Evolutionary conservation across 2,329 filamentous ascomycete genomes (phyloP).

Genomic region (Fusarium burgessii): DNA sequence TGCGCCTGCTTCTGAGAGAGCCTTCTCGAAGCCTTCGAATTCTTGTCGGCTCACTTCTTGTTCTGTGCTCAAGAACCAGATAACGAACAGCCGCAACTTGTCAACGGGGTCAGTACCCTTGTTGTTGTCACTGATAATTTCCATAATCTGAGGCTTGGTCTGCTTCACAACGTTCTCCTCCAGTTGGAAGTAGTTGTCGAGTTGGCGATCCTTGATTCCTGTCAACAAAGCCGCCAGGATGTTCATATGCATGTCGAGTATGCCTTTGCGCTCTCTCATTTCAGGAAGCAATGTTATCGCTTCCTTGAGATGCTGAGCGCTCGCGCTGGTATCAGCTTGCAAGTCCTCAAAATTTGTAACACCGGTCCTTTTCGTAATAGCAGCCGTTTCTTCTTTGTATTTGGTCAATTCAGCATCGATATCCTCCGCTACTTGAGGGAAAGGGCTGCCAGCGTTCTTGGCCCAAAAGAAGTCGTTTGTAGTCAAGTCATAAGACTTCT

Average conservation of each 20-base stretch:
- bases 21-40: conserved; percentile 87
- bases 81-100: conserved; percentile 93
- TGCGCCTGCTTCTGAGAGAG: conserved; percentile 79
- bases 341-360: conserved; percentile 93
- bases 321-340: conserved; percentile 87
- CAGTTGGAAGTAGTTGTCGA: conserved; percentile 96
- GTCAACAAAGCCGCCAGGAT: conserved; percentile 81
- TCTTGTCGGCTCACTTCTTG: conserved; percentile 86
- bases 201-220: conserved; percentile 92
- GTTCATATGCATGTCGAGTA: conserved; percentile 99
- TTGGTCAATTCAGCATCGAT: conserved; percentile 93
- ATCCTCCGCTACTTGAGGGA: conserved; percentile 95
- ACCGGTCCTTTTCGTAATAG: conserved; percentile 95
- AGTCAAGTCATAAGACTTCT: conserved; percentile 90
- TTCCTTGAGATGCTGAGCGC: conserved; percentile 93
- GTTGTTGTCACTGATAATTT: conserved; percentile 82
- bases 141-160: conserved; percentile 87
- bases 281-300: conserved; percentile 94
- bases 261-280: conserved; percentile 89
- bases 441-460: conserved; percentile 89
- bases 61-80: conserved; percentile 96
- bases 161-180: conserved; percentile 95
- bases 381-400: conserved; percentile 95
- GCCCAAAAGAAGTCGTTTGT: conserved; percentile 97
- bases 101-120: conserved; percentile 89